Evolutionary conservation across 1,284 basidiomycete genomes (phyloP), one percentile per base, ranked within the genome.

Genomic region (Albatrellus sp.): DNA sequence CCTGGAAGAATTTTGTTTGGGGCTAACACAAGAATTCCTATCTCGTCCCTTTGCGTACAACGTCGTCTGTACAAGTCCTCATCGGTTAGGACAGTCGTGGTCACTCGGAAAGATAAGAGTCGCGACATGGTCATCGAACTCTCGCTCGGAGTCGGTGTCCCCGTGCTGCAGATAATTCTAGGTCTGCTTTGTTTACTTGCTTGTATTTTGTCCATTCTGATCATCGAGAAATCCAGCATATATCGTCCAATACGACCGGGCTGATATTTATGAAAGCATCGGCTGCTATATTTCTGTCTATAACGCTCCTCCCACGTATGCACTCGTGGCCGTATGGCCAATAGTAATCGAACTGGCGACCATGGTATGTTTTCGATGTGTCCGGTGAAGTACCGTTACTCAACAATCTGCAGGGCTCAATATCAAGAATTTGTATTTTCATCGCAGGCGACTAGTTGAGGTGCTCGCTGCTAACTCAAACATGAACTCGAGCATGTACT

Each of bases 401-500:
- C 43, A 48, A 24, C 47, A 34, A 11, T 37, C 10, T 36, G 80
- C 46, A 69, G 63, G 56, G 40, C 48, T 67, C 48, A 64, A 57
- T 41, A 56, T 73, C 39, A 50, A 59, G n/a, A 48, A 56, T 1
- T 63, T 72, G 51, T 46, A 49, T 41, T 57, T 59, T 44, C 58
- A 64, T 13, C 57, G 61, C n/a, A 42, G 52, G 6, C 57, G 68
- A 45, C 69, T 74, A 60, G 60, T 55, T 7, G 51, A 67, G 24
- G 50, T 69, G 13, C 55, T 73, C 8, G 61, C 63, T 0, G 56
- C 64, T 11, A 60, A 55, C 48, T 50, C 45, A 8, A 57, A 55
- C 24, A 52, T 73, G 30, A 69, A 55, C 44, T 41, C 59, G 7
- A 66, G 54, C 50, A 74, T 72, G 8, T 84, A 82, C 57, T 52